Evolutionary conservation across 129 eudicot genomes (phyloP), one percentile per base, ranked within the genome.

Genomic region (Helichrysum umbraculigerum): DNA sequence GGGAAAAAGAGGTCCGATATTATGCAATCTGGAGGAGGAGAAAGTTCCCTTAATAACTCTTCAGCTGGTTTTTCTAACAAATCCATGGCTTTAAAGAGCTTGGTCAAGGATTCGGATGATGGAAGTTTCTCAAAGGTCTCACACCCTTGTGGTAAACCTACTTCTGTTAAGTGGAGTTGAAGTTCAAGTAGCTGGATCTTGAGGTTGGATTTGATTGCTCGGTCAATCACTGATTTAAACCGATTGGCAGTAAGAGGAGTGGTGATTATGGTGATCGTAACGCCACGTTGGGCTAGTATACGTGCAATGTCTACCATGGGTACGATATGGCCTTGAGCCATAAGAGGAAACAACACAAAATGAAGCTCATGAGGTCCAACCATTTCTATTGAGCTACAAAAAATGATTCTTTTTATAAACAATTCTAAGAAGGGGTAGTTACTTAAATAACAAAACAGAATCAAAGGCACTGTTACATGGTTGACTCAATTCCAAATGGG

Each of bases 301-400:
- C 68, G 33, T 61, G 86, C 84, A 10, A 86, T 78, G 50, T 88
- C 90, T 5, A 79, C 80, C 88, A 81, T 83, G 68, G 93, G 93
- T 17, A 88, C 70, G 66, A 86, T 41, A 74, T 88, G 93, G 70
- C 93, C 90, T 73, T 81, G 88, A 59, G 86, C 85, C 79, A 81
- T 75, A 0, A 75, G 50, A 20, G 93, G 93, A 28, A 86, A 69
- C 69, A 86, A 52, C 33, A 79, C 80, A 56, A 85, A 80, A 74
- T 82, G 88, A 76, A 80, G 88, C 52, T 81, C 50, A 54, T 54
- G 21, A 4, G 22, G 33, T 19, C 47, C 20, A 50, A 44, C 78
- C 82, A 79, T 79, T 71, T 62, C 50, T 65, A 0, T 16, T n/a
- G 20, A 64, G 65, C 0, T 76, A 19, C 15, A 0, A 35, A 14